Percentiles rank a stretch among this genome's conserved stretches.
phyloP scores from a whole-genome alignment of 345 rosid genomes.

The Crucihimalaya himalaica region DNA sequence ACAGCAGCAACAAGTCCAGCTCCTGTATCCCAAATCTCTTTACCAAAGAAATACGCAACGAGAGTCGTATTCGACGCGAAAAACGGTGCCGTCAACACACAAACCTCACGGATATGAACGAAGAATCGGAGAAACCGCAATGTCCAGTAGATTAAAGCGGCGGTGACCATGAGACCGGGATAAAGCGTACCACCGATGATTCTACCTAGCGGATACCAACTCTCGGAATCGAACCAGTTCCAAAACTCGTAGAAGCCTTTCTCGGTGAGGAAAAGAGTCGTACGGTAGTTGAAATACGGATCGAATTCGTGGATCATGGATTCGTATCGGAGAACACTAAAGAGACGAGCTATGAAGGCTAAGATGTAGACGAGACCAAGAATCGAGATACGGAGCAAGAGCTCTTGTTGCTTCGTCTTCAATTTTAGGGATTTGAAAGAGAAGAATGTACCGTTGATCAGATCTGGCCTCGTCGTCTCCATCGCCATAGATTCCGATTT shows the following conservation, averaged over 20 bases:
- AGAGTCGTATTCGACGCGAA: conserved; percentile 94
- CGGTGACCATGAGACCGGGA: conserved; percentile 94
- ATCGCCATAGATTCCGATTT: conserved; percentile 29
- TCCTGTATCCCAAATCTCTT: conserved; percentile 96
- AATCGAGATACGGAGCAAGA: conserved; percentile 79
- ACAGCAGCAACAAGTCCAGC: conserved; percentile 96
- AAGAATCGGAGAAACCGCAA: conserved; percentile 70
- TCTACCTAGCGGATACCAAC: conserved; percentile 98
- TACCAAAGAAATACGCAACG: conserved; percentile 94
- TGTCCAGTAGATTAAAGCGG: conserved; percentile 73
- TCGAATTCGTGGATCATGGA: conserved; percentile 99
- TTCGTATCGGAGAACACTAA: conserved; percentile 92
- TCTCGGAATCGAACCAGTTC: conserved; percentile 99
- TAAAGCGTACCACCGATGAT: conserved; percentile 96
- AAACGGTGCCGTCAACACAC: conserved; percentile 93
- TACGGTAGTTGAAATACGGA: conserved; percentile 94
- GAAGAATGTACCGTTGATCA: conserved; percentile 34
- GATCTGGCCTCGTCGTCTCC: conserved; percentile 48
- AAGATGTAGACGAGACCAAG: conserved; percentile 83
- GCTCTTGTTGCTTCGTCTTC: conserved; percentile 93
- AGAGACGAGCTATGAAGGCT: conserved; percentile 85
- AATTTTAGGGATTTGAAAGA: conserved; percentile 59
- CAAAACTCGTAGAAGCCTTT: conserved; percentile 96
- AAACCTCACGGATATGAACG: conserved; percentile 95
- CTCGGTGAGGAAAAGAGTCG: conserved; percentile 74